Base-by-base conservation (phyloP, 768 basidiomycete species). In the Suillus hirtellus region DNA sequence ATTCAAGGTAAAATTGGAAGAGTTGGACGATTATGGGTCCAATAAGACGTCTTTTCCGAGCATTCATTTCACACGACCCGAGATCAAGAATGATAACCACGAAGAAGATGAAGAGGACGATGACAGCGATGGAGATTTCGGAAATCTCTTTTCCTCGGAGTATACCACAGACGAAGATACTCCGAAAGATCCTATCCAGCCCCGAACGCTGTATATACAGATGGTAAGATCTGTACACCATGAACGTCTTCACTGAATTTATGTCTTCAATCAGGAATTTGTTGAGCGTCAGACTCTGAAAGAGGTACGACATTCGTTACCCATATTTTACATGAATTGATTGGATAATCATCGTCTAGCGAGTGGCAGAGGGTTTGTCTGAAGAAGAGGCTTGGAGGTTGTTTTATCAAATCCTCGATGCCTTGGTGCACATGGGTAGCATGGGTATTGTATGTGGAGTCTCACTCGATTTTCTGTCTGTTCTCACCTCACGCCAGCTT, bases 311-410 rank as follows among this genome's bases (percentile, higher is more conserved):
- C 37, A 14, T 27, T 21, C 34, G 73, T 69, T 24, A 21, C 31
- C 35, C 50, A 24, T 35, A 5, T 54, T 4, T 44, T 10, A 47
- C 53, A 35, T 35, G 15, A 3, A 54, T 58, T n/a, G 10, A 37
- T 19, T n/a, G n/a, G 15, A n/a, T 58, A 61, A 49, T 14, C 7
- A 19, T 17, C 5, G 19, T n/a, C 4, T 58, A 89, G 88, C 81
- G 89, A 50, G 85, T 95, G 40, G 89, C 89, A 40, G 91, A 93
- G 67, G 91, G 92, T 1, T 76, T 98, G 8, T 80, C 84, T 1
- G 93, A 95, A 75, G 88, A 91, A 54, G 92, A 96, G 64, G 89
- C 89, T 0, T 98, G 96, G 96, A 79, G 90, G 24, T 76, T 97
- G 15, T 94, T 98, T 72, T 87, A 91, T 59, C 94, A 98, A 75